Base-by-base conservation (phyloP, 202 grass and related monocot genomes). In the Tripidium arundinaceum region DNA sequence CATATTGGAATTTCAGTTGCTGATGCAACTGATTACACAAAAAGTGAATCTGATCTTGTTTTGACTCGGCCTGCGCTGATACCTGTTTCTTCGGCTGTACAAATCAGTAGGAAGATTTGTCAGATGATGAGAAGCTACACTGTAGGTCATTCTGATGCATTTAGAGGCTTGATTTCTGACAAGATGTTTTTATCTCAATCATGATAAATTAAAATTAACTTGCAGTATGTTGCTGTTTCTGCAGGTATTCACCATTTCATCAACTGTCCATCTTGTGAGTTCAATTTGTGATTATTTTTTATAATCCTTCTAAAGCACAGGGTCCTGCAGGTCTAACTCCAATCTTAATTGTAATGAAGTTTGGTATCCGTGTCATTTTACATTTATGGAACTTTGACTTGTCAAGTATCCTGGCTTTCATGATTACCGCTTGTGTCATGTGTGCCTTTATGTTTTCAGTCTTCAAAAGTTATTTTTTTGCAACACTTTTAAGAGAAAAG, bases 31-130 rank as follows among this genome's bases (percentile, higher is more conserved):
- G 80, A 84, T 79, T 83, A 76, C 69, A 79, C 79, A 37, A 87
- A 86, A 74, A 74, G 68, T 83, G 79, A 83, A 70, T 90, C 88
- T 7, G 84, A 90, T 83, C 79, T 90, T 79, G 79, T 83, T 62
- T 87, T 87, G 70, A 83, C 87, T 75, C 33, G 67, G 29, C 41
- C 74, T 66, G 7, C 62, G 18, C 45, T 90, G 80, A 25, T 75
- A 29, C 74, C 79, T 69, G 28, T 87, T 83, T 78, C 70, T 83
- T 79, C 63, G 2, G 74, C 84, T 46, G 68, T 86, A 21, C 74
- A 14, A 79, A 86, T 90, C 37, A 80, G 79, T 63, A 78, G 60
- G 79, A 81, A 83, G 38, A 74, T 74, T 76, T 87, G 54, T 87
- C 62, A 87, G 14, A 84, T 79, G 62, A 62, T 87, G 40, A 79